Percentiles rank a stretch among this genome's conserved stretches.
Conservation (phyloP, 345 rosid genomes). For the Stellera chamaejasme region DNA sequence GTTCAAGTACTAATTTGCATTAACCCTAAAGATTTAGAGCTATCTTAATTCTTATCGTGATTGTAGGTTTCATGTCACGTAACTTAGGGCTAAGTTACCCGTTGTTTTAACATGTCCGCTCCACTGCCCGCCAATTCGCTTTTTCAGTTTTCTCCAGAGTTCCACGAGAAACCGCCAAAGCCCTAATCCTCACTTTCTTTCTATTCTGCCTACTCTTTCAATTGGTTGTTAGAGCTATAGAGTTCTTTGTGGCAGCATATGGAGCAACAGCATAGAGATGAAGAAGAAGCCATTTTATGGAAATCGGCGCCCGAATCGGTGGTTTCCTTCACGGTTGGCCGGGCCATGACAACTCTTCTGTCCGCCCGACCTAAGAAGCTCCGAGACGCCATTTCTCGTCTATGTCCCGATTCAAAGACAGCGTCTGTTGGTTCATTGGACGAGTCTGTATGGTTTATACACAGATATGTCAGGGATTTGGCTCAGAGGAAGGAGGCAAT, state of each 20-base stretch:
- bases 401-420: conserved; percentile 32
- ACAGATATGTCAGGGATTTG: conserved; percentile 46
- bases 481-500: conserved; percentile 33
- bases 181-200: no score
- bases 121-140: no score
- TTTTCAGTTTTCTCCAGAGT: no score
- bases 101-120: no score
- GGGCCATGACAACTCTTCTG: conserved; percentile 54
- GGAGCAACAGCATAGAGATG: conserved; percentile 20
- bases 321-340: conserved; percentile 51
- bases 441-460: conserved; percentile 58
- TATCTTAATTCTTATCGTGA: no score
- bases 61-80: no score
- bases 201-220: no score
- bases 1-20: no score
- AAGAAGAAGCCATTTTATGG: conserved; percentile 34
- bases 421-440: conserved; percentile 50
- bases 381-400: conserved; percentile 38
- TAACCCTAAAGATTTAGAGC: no score
- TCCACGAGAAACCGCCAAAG: no score
- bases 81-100: no score
- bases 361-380: conserved; percentile 63
- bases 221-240: no score
- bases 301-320: conserved; percentile 43
- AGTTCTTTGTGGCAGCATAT: conserved; percentile 3